Conservation (phyloP, 208 protist genomes). For the Tritrichomonas musculus region DNA sequence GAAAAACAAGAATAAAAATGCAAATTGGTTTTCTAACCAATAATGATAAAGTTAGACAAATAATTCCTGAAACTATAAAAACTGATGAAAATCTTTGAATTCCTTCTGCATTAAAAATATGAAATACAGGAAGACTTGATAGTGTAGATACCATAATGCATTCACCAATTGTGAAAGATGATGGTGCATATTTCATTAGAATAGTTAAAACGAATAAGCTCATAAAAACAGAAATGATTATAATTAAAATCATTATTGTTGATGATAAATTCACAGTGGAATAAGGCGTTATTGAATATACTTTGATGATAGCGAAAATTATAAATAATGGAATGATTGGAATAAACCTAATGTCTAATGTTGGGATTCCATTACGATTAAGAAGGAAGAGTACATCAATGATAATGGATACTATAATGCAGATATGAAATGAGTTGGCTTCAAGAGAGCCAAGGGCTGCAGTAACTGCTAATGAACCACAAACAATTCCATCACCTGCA, state of each 20-base stretch:
- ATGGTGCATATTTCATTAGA: background rate
- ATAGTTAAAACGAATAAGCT: background rate
- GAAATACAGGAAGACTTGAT: background rate
- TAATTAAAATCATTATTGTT: background rate
- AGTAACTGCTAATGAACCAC: background rate
- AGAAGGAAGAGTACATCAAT: background rate
- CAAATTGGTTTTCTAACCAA: background rate
- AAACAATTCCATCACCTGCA: background rate
- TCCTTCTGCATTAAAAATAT: background rate
- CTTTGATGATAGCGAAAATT: background rate
- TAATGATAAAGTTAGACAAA: background rate
- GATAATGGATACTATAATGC: background rate
- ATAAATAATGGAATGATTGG: background rate
- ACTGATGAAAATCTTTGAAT: background rate
- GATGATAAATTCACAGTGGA: background rate
- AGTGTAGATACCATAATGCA: background rate
- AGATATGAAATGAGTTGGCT: background rate
- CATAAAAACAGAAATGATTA: background rate
- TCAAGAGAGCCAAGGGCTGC: background rate
- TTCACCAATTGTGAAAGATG: conserved; percentile 11
- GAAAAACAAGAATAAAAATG: background rate
- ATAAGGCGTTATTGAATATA: no score
- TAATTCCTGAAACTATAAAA: background rate
- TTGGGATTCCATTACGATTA: background rate
- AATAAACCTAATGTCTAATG: background rate